Conservation (phyloP, 1,284 basidiomycete genomes). For the Puccinia coronata region DNA sequence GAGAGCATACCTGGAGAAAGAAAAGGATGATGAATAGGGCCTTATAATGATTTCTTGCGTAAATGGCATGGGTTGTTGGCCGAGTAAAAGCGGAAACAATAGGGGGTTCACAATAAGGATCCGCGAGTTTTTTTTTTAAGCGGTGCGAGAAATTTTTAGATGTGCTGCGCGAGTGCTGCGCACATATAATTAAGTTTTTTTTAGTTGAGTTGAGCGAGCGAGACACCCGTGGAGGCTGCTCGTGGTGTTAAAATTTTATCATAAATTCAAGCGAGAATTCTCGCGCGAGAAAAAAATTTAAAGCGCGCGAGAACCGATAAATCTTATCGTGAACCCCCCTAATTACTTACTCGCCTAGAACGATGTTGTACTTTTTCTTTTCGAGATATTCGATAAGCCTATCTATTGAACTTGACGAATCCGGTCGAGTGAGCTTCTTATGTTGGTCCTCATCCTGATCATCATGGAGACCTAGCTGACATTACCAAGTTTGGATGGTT, state of each 20-base stretch:
- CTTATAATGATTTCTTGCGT: not conserved
- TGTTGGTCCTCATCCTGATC: not conserved
- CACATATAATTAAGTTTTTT: too few relatives aligned
- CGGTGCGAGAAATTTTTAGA: too few relatives aligned
- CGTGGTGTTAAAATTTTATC: too few relatives aligned
- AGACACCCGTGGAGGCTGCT: too few relatives aligned
- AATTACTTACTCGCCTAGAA: conserved; percentile 23
- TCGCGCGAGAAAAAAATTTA: too few relatives aligned
- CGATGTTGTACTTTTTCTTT: conserved; percentile 31
- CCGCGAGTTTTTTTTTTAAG: too few relatives aligned
- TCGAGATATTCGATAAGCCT: conserved; percentile 32
- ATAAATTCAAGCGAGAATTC: too few relatives aligned
- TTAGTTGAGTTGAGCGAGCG: too few relatives aligned
- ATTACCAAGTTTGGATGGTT: conserved; percentile 22
- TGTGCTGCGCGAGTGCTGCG: too few relatives aligned
- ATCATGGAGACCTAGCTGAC: not conserved
- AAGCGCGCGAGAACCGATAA: too few relatives aligned
- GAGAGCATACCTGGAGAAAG: conserved; percentile 37
- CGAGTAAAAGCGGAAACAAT: not conserved
- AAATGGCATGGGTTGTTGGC: conserved; percentile 40
- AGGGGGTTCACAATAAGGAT: too few relatives aligned
- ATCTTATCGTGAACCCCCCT: too few relatives aligned
- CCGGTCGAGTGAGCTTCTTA: not conserved
- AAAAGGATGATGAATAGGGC: not conserved
- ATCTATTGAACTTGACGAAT: conserved; percentile 29